These are phyloP conservation scores for Rhynchosporium secalis DNA, from an alignment of 2,329 filamentous ascomycete genomes.

Conservation along the genomic window DNA sequence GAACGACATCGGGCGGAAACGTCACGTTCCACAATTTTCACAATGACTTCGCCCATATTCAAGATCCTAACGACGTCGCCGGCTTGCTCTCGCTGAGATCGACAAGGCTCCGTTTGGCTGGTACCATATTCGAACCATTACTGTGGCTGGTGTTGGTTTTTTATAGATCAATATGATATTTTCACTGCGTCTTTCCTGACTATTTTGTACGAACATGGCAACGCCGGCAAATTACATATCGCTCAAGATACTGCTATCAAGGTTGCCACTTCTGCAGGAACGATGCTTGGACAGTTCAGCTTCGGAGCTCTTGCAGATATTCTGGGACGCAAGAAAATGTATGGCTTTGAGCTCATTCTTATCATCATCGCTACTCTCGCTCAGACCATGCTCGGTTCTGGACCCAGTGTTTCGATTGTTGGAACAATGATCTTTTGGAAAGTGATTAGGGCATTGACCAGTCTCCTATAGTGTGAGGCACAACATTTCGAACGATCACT, in stretches of 20 bases:
- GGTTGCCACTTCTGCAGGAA: constrained; percentile 79
- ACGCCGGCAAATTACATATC: constrained; percentile 46
- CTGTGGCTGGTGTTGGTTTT: constrained; percentile 85
- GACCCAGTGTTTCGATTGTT: constrained; percentile 61
- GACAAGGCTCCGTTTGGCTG: constrained; percentile 81
- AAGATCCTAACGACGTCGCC: constrained; percentile 72
- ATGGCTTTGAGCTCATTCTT: constrained; percentile 76
- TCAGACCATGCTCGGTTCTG: constrained; percentile 65
- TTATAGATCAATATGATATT: constrained; percentile 76
- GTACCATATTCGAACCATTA: constrained; percentile 76
- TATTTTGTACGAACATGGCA: constrained; percentile 32
- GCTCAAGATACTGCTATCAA: constrained; percentile 78
- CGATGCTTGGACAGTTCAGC: constrained; percentile 76
- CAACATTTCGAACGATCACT: constrained; percentile 27
- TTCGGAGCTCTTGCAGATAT: constrained; percentile 79
- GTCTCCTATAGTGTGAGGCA: not conserved
- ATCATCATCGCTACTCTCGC: constrained; percentile 78
- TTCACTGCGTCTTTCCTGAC: constrained; percentile 39
- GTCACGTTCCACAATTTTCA: constrained; percentile 75
- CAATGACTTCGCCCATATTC: constrained; percentile 62
- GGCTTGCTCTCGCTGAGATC: constrained; percentile 77
- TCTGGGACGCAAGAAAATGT: constrained; percentile 74
- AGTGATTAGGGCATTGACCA: constrained; percentile 58
- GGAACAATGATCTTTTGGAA: constrained; percentile 79
- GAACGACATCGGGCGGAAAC: constrained; percentile 61